These are phyloP conservation scores for Trypanosoma boissoni DNA, from an alignment of 208 protist species.

Conservation along the genomic window DNA sequence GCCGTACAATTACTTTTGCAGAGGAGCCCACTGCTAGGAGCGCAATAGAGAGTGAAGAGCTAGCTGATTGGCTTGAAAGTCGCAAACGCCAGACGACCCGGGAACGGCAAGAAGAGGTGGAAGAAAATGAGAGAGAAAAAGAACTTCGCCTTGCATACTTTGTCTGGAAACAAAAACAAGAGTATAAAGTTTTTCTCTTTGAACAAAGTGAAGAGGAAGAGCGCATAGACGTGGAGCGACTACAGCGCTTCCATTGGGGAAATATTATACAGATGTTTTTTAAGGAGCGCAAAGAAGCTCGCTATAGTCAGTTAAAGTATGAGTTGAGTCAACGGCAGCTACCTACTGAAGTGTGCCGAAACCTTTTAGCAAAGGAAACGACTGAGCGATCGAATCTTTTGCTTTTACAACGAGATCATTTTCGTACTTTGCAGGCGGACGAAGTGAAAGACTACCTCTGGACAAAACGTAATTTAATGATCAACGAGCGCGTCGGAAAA, in stretches of 20 bases:
- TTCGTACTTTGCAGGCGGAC: conserved; percentile 24
- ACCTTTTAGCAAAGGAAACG: conserved; percentile 25
- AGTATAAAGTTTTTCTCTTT: conserved; percentile 34
- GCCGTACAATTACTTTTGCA: conserved; percentile 24
- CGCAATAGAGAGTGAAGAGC: conserved; percentile 26
- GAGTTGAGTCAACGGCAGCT: conserved; percentile 22
- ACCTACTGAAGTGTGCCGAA: conserved; percentile 11
- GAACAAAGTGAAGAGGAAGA: conserved; percentile 35
- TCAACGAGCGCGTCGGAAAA: conserved; percentile 16
- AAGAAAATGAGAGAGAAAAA: conserved; percentile 1
- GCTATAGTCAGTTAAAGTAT: conserved; percentile 34
- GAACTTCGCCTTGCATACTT: conserved; percentile 11
- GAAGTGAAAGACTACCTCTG: conserved; percentile 30
- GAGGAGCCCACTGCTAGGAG: conserved; percentile 25
- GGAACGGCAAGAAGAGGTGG: conserved; percentile 14
- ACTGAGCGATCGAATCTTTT: conserved; percentile 25
- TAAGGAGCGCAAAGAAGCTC: conserved; percentile 25
- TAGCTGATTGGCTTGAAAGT: conserved; percentile 29
- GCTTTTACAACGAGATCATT: conserved; percentile 33
- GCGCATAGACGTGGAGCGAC: conserved; percentile 35
- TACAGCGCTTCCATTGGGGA: conserved; percentile 34
- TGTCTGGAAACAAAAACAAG: conserved; percentile 18
- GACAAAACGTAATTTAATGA: conserved; percentile 18
- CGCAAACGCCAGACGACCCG: conserved; percentile 23
- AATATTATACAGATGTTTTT: conserved; percentile 19